Conservation (phyloP, 345 rosid genomes). For the Camelina hispida region DNA sequence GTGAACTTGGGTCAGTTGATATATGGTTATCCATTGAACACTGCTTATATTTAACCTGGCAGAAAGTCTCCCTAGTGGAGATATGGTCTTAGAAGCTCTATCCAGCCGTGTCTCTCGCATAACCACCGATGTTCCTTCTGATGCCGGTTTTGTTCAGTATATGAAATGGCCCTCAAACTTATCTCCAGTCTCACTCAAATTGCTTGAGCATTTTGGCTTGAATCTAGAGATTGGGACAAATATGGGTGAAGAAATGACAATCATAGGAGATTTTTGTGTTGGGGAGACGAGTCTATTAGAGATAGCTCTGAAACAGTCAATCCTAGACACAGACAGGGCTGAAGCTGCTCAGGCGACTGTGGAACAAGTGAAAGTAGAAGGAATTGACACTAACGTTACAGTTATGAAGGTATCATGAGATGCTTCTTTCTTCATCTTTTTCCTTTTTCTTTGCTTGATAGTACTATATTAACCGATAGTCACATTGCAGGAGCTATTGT, state of each 20-base stretch:
- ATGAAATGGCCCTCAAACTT: conserved; percentile 54
- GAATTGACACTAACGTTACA: conserved; percentile 85
- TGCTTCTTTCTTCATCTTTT: conserved; percentile 4
- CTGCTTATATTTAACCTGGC: conserved; percentile 83
- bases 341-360: conserved; percentile 97
- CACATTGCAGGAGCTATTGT: conserved; percentile 70
- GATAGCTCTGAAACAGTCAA: conserved; percentile 72
- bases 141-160: conserved; percentile 46
- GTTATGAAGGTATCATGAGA: conserved; percentile 74
- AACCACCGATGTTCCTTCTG: conserved; percentile 44
- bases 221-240: conserved; percentile 51
- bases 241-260: conserved; percentile 50
- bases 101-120: conserved; percentile 63
- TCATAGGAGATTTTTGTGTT: conserved; percentile 70
- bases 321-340: conserved; percentile 69
- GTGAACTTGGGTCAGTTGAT: no score
- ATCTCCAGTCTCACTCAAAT: conserved; percentile 66
- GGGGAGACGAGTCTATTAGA: conserved; percentile 87
- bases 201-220: conserved; percentile 72
- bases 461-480: conserved; percentile 15
- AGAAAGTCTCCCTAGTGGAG: conserved; percentile 94
- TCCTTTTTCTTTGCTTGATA: neutral
- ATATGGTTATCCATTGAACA: no score
- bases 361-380: conserved; percentile 95
- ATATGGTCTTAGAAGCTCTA: conserved; percentile 73